phyloP scores from a whole-genome alignment of 78 protist genomes.

The Diacronema lutheri region DNA sequence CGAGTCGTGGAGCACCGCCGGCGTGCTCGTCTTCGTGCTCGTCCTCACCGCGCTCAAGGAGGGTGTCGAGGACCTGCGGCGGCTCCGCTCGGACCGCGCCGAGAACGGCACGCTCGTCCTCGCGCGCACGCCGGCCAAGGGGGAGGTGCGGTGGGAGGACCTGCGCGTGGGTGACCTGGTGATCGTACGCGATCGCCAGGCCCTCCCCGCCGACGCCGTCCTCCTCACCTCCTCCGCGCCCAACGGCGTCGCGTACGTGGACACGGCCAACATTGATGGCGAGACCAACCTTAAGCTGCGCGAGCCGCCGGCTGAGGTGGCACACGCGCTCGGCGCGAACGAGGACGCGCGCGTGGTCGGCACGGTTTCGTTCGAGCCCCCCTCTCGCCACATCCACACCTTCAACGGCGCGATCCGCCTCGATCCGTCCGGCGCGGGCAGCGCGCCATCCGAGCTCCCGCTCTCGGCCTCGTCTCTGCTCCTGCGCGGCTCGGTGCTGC shows the following conservation, averaged over 20 bases:
- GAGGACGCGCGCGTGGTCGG: background rate
- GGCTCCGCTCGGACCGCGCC: background rate
- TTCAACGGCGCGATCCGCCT: slow-evolving; percentile 31
- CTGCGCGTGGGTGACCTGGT: background rate
- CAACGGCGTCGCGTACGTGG: background rate
- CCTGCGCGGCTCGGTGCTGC: slow-evolving; percentile 63
- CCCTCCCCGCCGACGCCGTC: background rate
- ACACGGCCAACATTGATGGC: slow-evolving; percentile 53
- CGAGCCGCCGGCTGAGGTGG: background rate
- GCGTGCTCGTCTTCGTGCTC: background rate
- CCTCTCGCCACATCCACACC: background rate
- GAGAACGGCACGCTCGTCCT: background rate
- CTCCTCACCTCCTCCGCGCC: background rate
- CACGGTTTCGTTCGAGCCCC: background rate
- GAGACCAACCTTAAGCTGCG: slow-evolving; percentile 41
- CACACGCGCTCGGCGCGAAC: background rate
- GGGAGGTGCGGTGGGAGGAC: background rate
- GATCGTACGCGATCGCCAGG: background rate
- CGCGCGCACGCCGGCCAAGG: no score
- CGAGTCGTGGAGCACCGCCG: background rate
- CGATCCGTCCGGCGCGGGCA: no score
- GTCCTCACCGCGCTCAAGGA: no score
- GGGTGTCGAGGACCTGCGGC: background rate
- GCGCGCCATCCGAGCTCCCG: background rate
- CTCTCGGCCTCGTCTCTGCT: background rate